phyloP scores from a whole-genome alignment of 1,139 yeast species.

The Yamadazyma sp. region DNA sequence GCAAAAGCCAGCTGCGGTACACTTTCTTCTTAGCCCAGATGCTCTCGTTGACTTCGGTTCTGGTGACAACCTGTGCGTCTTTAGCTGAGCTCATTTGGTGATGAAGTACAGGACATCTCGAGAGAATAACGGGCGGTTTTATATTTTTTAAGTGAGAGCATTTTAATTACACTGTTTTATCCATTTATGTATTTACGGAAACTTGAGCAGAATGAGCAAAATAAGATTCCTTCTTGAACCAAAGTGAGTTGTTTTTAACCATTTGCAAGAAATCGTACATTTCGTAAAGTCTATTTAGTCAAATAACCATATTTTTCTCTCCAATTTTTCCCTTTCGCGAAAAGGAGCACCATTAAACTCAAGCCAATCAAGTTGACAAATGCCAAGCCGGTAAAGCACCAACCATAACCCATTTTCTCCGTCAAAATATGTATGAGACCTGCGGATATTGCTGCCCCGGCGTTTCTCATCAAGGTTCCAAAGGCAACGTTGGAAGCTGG shows the following conservation, averaged over 20 bases:
- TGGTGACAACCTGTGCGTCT: neutral
- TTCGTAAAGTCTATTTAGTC: constrained; percentile 3
- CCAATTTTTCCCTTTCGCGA: constrained; percentile 15
- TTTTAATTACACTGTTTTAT: neutral
- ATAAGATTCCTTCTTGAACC: no score
- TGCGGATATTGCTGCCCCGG: constrained; percentile 58
- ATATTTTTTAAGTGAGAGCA: no score
- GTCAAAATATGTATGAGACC: constrained; percentile 44
- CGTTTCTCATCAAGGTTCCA: constrained; percentile 54
- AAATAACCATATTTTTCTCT: constrained; percentile 6
- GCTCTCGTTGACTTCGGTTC: constrained; percentile 3
- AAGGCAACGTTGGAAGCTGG: constrained; percentile 60
- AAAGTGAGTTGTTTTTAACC: no score
- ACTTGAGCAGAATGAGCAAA: neutral
- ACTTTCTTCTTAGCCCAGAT: constrained; percentile 20
- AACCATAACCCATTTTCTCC: constrained; percentile 51
- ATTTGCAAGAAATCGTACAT: no score
- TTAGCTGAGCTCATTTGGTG: neutral
- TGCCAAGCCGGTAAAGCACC: constrained; percentile 61
- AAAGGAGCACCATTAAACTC: constrained; percentile 19
- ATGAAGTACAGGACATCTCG: no score
- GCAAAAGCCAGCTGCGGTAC: constrained; percentile 31
- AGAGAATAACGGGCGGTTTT: no score
- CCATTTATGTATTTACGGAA: neutral
- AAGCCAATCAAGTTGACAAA: constrained; percentile 37